phyloP scores from a whole-genome alignment of 768 basidiomycete species.

The Harrya chromipes region DNA sequence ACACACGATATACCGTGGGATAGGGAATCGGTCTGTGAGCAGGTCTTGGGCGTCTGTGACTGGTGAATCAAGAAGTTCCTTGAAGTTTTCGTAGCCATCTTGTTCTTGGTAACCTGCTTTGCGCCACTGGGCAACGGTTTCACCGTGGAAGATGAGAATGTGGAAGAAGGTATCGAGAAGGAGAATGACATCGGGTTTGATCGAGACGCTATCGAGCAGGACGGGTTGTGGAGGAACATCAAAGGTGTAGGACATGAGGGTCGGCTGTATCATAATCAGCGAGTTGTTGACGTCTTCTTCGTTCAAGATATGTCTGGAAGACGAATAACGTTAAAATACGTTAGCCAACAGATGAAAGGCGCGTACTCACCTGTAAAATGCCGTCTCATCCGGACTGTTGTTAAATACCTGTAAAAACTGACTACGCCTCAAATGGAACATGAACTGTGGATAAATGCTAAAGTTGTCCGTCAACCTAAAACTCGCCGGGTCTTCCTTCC shows the following conservation, averaged over 20 bases:
- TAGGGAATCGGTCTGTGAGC: slow-evolving; percentile 92
- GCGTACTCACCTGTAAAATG: slow-evolving; percentile 83
- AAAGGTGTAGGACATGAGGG: slow-evolving; percentile 97
- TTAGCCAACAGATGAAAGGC: not conserved
- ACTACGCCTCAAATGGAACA: slow-evolving; percentile 97
- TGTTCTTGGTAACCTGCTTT: slow-evolving; percentile 99
- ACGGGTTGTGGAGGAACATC: slow-evolving; percentile 92
- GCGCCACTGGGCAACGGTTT: slow-evolving; percentile 95
- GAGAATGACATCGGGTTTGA: slow-evolving; percentile 94
- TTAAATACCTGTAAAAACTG: slow-evolving; percentile 99
- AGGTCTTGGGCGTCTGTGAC: slow-evolving; percentile 94
- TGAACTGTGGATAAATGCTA: slow-evolving; percentile 99
- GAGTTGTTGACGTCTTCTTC: slow-evolving; percentile 99
- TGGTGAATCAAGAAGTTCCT: slow-evolving; percentile 85
- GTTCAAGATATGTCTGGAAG: slow-evolving; percentile 81
- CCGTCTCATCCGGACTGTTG: slow-evolving; percentile 99
- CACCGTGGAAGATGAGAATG: slow-evolving; percentile 99
- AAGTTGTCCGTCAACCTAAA: slow-evolving; percentile 95
- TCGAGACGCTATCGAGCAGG: slow-evolving; percentile 94
- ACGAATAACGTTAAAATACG: slow-evolving; percentile 2
- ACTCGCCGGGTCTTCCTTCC: slow-evolving; percentile 94
- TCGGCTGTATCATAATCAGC: slow-evolving; percentile 99
- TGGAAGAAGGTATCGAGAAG: slow-evolving; percentile 99
- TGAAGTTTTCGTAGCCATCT: slow-evolving; percentile 98
- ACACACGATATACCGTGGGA: slow-evolving; percentile 96